Conservation (phyloP, 78 protist genomes). For the Andalucia godoyi region DNA sequence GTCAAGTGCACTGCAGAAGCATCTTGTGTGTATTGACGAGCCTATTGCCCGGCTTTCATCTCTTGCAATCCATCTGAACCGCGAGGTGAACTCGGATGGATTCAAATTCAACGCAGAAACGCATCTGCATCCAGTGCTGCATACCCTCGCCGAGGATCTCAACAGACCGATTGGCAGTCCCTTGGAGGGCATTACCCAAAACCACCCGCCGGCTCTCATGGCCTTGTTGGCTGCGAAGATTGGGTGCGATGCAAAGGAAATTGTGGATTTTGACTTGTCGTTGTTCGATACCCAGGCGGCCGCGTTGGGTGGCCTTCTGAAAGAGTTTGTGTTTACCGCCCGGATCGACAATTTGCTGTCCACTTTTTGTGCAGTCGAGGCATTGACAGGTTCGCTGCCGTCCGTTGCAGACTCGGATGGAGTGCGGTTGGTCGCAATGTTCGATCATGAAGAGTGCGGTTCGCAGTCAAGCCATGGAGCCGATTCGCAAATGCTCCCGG, state of each 20-base stretch:
- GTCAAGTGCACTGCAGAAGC: background rate
- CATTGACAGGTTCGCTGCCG: background rate
- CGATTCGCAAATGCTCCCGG: slow-evolving; percentile 26
- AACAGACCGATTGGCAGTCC: background rate
- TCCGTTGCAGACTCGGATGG: background rate
- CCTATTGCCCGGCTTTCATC: slow-evolving; percentile 69
- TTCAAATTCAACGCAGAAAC: slow-evolving; percentile 74
- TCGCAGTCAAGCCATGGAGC: slow-evolving; percentile 15
- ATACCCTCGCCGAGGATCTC: slow-evolving; percentile 4
- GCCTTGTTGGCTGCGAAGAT: slow-evolving; percentile 38
- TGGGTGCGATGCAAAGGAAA: slow-evolving; percentile 23
- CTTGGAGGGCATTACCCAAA: background rate
- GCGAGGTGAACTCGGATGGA: slow-evolving; percentile 23
- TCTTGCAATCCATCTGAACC: slow-evolving; percentile 84
- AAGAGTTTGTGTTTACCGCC: slow-evolving; percentile 74
- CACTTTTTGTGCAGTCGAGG: slow-evolving; percentile 57
- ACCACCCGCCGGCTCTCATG: slow-evolving; percentile 45
- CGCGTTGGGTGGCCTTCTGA: slow-evolving; percentile 53
- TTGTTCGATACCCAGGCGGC: slow-evolving; percentile 74
- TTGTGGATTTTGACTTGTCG: slow-evolving; percentile 69
- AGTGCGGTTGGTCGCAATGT: slow-evolving; percentile 26
- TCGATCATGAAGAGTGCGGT: slow-evolving; percentile 88
- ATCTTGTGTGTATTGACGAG: background rate
- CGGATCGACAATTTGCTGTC: slow-evolving; percentile 80
- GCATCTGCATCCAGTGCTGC: slow-evolving; percentile 71